Evolutionary conservation across 495 filamentous ascomycete species (phyloP).

Genomic region (Staphylotrichum longicolle): DNA sequence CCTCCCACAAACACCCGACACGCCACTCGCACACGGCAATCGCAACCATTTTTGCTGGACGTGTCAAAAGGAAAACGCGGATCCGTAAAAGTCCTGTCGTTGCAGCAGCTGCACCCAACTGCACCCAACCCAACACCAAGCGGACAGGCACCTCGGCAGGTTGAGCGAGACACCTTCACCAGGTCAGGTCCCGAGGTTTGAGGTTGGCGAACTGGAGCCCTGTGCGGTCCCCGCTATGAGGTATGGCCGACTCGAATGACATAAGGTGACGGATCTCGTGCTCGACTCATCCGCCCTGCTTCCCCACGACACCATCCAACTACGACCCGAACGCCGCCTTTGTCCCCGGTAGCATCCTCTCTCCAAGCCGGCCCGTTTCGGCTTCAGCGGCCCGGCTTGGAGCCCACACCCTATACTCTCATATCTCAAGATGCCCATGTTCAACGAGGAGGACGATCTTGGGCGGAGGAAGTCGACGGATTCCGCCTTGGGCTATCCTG

Average conservation of each 20-base stretch:
- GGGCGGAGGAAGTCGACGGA: conserved; percentile 17
- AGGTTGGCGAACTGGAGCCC: neutral
- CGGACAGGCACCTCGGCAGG: neutral
- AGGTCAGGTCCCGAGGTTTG: neutral
- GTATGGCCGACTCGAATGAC: conserved; percentile 16
- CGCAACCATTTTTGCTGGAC: too few species aligned
- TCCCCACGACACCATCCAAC: neutral
- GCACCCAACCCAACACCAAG: neutral
- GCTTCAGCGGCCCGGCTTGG: conserved; percentile 5
- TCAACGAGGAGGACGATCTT: conserved; percentile 46
- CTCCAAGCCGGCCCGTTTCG: conserved; percentile 9
- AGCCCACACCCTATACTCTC: neutral
- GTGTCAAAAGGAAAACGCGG: too few species aligned
- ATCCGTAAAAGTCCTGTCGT: too few species aligned
- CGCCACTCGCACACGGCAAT: too few species aligned
- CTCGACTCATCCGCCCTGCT: conserved; percentile 12
- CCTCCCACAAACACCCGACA: too few species aligned
- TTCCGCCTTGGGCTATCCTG: conserved; percentile 11
- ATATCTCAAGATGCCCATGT: conserved; percentile 56
- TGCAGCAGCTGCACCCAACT: too few species aligned
- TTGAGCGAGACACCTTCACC: too few species aligned
- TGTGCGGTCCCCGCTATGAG: conserved; percentile 2
- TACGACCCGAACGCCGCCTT: neutral
- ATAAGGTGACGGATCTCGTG: conserved; percentile 15
- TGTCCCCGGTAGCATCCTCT: neutral